Base-by-base conservation (phyloP, 75 land plant genomes). In the Pseudotsuga menziesii region DNA sequence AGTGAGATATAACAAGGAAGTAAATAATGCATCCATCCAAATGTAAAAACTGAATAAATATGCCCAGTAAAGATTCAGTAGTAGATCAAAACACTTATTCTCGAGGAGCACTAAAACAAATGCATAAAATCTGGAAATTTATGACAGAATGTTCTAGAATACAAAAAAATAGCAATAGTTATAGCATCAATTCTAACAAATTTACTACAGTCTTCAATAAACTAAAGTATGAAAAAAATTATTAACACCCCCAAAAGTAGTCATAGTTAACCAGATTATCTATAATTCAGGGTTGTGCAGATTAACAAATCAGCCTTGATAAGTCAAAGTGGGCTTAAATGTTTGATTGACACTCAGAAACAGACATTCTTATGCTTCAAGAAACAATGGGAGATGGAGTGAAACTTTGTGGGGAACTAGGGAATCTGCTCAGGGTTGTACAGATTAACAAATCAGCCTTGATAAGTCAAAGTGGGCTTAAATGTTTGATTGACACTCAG, bases 1-100 rank as follows among this genome's bases (percentile, higher is more conserved):
- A 69, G 25, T 44, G 39, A 39, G 72, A 69, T 69, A 69, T 41
- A 69, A 15, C 15, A 69, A 69, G 25, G 32, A 69, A 69, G 23
- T n/a, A 39, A 11, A 69, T 39, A 69, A 3, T 8, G 52, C 12
- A 41, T 35, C 72, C n/a, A 69, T 69, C 22, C 41, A 44, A 69
- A 41, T 69, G 39, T 0, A 69, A 20, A 69, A 8, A 3, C 2
- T 69, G 13, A 69, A 67, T 29, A 20, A 69, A 63, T 3, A 17
- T 7, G 25, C 13, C 25, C n/a, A 12, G 27, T 13, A 39, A 29
- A 69, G 4, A 41, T 69, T 69, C 19, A 20, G 20, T 39, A 0
- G 13, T 41, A 44, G 23, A 41, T n/a, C 48, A 20, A 7, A 69
- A 41, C 20, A n/a, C 25, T 41, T 69, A 69, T 36, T 41, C 32